Evolutionary conservation across 2,329 filamentous ascomycete species (phyloP).

Genomic region (Penicillium verrucosum): DNA sequence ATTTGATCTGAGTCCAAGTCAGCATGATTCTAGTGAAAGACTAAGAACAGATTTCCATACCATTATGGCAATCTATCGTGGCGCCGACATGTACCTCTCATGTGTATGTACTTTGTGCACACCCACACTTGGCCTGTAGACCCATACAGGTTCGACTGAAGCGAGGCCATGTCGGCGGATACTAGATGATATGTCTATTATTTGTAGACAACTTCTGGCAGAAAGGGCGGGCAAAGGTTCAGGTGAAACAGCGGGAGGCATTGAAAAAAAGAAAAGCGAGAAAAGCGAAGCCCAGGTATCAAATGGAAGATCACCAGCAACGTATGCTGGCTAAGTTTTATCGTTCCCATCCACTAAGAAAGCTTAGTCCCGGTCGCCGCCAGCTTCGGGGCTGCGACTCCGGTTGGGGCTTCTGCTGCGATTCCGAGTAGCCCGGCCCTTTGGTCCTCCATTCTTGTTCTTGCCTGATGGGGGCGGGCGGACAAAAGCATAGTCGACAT

Average conservation of each 20-base stretch:
- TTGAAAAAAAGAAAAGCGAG: conserved; percentile 10
- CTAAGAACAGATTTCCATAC: conserved; percentile 19
- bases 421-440: conserved; percentile 41
- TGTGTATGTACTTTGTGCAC: conserved; percentile 1
- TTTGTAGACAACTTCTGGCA: neutral
- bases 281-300: conserved; percentile 15
- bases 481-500: conserved; percentile 65
- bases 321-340: conserved; percentile 4
- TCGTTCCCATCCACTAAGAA: conserved; percentile 4
- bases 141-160: conserved; percentile 1
- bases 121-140: neutral
- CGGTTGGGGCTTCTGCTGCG: conserved; percentile 47
- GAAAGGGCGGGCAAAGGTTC: conserved; percentile 6
- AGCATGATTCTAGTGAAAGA: conserved; percentile 10
- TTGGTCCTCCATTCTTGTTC: conserved; percentile 40
- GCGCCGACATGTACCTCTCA: conserved; percentile 27
- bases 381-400: conserved; percentile 45
- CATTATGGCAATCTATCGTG: conserved; percentile 24
- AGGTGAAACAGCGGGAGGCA: conserved; percentile 4
- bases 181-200: conserved; percentile 7
- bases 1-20: conserved; percentile 18
- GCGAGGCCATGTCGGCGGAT: conserved; percentile 25
- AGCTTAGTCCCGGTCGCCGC: conserved; percentile 34
- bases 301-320: conserved; percentile 4
- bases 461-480: conserved; percentile 53